These are phyloP conservation scores for bread wheat (Triticum aestivum) DNA, from an alignment of 176 grass and related monocot genomes.

Conservation along the genomic window DNA sequence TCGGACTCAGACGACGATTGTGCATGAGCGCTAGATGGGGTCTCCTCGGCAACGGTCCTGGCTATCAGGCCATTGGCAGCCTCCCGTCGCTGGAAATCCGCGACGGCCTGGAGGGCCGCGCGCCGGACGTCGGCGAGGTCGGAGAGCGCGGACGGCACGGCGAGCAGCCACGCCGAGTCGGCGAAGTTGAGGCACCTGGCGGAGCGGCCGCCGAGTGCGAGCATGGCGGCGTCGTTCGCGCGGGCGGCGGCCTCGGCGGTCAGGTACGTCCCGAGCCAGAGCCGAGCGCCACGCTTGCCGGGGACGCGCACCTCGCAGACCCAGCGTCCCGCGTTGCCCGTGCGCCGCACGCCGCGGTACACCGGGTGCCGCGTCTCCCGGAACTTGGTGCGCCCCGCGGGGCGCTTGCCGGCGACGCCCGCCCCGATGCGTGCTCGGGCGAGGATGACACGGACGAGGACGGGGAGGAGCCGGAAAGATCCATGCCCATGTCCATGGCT, in stretches of 20 bases:
- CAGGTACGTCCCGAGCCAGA: slow-evolving; percentile 76
- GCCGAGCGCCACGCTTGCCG: slow-evolving; percentile 41
- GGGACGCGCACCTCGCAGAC: slow-evolving; percentile 84
- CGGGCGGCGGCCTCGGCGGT: slow-evolving; percentile 63
- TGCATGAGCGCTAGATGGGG: neutral
- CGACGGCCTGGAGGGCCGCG: slow-evolving; percentile 39
- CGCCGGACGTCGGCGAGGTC: slow-evolving; percentile 37
- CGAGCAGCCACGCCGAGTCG: slow-evolving; percentile 54
- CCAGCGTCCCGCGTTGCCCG: slow-evolving; percentile 49
- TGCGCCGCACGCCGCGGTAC: slow-evolving; percentile 65
- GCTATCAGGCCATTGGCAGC: neutral
- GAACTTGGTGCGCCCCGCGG: slow-evolving; percentile 74
- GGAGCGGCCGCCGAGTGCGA: slow-evolving; percentile 35
- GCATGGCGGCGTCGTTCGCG: slow-evolving; percentile 60
- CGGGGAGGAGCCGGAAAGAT: slow-evolving; percentile 15
- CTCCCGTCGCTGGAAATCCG: slow-evolving; percentile 18
- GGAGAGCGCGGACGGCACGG: slow-evolving; percentile 25
- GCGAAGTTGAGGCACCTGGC: slow-evolving; percentile 55
- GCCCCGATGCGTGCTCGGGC: neutral
- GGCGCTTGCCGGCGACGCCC: slow-evolving; percentile 51
- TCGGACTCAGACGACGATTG: neutral
- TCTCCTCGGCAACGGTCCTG: neutral
- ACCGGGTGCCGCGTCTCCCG: slow-evolving; percentile 79
- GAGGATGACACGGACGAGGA: neutral
- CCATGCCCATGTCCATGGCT: slow-evolving; percentile 16